Conservation (phyloP, 768 basidiomycete genomes). For the Dictyophora rubrovolvata region DNA sequence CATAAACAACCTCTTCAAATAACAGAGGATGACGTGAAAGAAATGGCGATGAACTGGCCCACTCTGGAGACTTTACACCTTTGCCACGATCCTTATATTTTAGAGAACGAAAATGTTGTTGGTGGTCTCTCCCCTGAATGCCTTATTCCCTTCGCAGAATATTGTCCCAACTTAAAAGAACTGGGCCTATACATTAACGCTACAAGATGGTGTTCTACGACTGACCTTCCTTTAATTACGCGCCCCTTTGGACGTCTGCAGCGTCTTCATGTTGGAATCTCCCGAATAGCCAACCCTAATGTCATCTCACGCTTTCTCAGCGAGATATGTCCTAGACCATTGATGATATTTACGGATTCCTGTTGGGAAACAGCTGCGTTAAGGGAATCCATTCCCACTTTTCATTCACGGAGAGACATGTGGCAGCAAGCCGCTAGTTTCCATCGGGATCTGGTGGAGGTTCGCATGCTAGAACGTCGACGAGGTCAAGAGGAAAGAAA, state of each 20-base stretch:
- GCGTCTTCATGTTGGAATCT: slow-evolving; percentile 40
- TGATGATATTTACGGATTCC: slow-evolving; percentile 6
- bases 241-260: slow-evolving; percentile 16
- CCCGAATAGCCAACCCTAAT: slow-evolving; percentile 32
- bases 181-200: slow-evolving; percentile 32
- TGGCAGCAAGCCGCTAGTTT: slow-evolving; percentile 5
- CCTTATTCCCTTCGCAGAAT: slow-evolving; percentile 29
- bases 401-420: slow-evolving; percentile 3
- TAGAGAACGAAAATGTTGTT: neutral
- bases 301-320: slow-evolving; percentile 44
- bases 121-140: slow-evolving; percentile 20
- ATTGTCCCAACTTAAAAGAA: slow-evolving; percentile 27
- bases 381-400: slow-evolving; percentile 2
- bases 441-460: slow-evolving; percentile 8
- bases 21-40: slow-evolving; percentile 20
- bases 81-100: slow-evolving; percentile 15
- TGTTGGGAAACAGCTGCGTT: slow-evolving; percentile 8
- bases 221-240: slow-evolving; percentile 13
- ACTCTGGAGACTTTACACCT: slow-evolving; percentile 18
- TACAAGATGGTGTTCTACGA: slow-evolving; percentile 8
- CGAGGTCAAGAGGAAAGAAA: neutral
- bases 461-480: slow-evolving; percentile 3
- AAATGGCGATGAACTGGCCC: slow-evolving; percentile 20
- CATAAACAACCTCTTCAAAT: slow-evolving; percentile 19
- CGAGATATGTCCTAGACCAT: slow-evolving; percentile 31